Evolutionary conservation across 805 yeast species (phyloP).

Genomic region (baker's yeast (Saccharomyces cerevisiae)): DNA sequence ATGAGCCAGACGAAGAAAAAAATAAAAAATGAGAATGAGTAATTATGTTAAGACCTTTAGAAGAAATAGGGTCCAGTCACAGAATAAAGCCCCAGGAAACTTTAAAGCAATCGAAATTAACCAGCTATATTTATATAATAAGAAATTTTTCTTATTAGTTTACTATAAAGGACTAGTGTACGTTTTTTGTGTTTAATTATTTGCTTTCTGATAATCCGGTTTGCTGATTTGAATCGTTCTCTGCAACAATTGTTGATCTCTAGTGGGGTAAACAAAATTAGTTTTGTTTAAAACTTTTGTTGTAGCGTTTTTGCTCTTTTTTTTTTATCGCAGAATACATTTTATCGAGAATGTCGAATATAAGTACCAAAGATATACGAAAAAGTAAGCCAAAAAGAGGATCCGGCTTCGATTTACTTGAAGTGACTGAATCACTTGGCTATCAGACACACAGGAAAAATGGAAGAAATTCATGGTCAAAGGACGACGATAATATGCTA

Average conservation of each 20-base stretch:
- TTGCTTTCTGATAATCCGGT: neutral
- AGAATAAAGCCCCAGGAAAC: neutral
- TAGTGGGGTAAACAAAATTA: neutral
- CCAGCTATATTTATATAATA: neutral
- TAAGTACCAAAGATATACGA: neutral
- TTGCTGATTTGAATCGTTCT: neutral
- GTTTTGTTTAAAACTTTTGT: neutral
- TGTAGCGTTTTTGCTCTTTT: neutral
- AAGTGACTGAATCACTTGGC: conserved; percentile 62
- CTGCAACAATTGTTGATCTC: neutral
- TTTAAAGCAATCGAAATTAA: neutral
- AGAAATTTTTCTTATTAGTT: neutral
- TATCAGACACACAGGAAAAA: conserved; percentile 62
- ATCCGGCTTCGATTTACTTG: conserved; percentile 33
- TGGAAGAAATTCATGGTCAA: conserved; percentile 63
- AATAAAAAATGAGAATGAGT: neutral
- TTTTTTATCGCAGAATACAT: neutral
- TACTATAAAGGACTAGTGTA: neutral
- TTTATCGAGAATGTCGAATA: neutral
- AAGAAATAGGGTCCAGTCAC: neutral
- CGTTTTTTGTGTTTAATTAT: neutral
- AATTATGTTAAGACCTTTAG: neutral
- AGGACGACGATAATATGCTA: conserved; percentile 60
- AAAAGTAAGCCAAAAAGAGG: conserved; percentile 16
- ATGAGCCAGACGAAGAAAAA: neutral